Base-by-base conservation (phyloP, 1,139 yeast species). In the Sugiyamaella castrensis region DNA sequence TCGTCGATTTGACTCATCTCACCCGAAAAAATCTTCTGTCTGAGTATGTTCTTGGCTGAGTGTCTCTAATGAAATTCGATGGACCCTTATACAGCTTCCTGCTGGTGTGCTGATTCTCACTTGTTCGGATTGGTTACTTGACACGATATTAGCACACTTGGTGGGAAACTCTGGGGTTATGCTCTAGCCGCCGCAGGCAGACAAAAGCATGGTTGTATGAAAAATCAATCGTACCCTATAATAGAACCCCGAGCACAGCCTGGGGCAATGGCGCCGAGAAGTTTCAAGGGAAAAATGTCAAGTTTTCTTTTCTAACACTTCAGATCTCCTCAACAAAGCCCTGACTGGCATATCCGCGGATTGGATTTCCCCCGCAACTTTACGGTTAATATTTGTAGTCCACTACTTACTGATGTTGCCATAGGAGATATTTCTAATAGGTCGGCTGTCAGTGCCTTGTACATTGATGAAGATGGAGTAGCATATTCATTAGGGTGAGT, bases 321-420 rank as follows among this genome's bases (percentile, higher is more conserved):
- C 4, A 16, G 37, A 40, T 29, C 27, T 36, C n/a, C 8, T 28
- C 36, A 2, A 19, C 51, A 37, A 35, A 40, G 5, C 16, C 30
- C 24, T 7, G 70, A 68, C 6, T 87, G 92, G 88, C 68, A 74
- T 40, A 81, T 91, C 2, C 75, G 76, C 53, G 95, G 95, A 0
- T 77, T 76, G 61, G 95, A 85, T 57, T 79, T 79, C 57, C 83
- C 84, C 15, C 74, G 73, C 47, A 89, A 89, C 66, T 89, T 82
- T 68, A 85, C 96, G 0, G 59, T 89, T 37, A 92, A 94, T 8
- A 73, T 89, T 3, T 89, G 97, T 61, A 79, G 89, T 7, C 69
- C 70, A 4, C 56, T 64, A 12, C 47, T 61, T 24, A 72, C 82
- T 8, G 55, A 62, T 33, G 66, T 70, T n/a, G 67, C 65, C 1